Conservation (phyloP, 352 stramenopile genomes). For the Pythium aristosporum region DNA sequence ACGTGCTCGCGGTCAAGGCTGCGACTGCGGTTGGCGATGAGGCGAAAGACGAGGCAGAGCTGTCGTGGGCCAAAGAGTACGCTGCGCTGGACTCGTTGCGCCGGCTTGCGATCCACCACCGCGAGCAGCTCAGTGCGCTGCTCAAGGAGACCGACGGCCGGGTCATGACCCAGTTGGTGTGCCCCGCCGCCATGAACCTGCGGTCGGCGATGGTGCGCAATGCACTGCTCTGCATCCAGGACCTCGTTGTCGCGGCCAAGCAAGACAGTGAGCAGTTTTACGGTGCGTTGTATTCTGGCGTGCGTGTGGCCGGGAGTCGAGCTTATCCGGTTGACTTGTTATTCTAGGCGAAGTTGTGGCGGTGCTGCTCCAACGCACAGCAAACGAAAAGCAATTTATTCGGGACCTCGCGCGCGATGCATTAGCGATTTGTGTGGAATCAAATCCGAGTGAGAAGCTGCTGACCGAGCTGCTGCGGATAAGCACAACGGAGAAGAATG, state of each 20-base stretch:
- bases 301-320: not conserved
- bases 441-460: slow-evolving; percentile 13
- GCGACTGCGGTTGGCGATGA: not conserved
- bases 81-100: slow-evolving; percentile 26
- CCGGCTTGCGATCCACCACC: slow-evolving; percentile 28
- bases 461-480: slow-evolving; percentile 20
- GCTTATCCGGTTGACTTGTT: not conserved
- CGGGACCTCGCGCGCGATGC: slow-evolving; percentile 42
- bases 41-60: slow-evolving; percentile 3
- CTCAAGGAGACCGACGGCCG: slow-evolving; percentile 1
- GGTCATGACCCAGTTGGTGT: slow-evolving; percentile 39
- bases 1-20: slow-evolving; percentile 23
- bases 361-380: slow-evolving; percentile 48
- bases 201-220: slow-evolving; percentile 68
- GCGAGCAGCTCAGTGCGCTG: slow-evolving; percentile 12
- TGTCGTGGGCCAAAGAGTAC: slow-evolving; percentile 32
- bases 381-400: slow-evolving; percentile 78
- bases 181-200: slow-evolving; percentile 54
- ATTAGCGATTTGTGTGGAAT: slow-evolving; percentile 19
- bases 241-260: slow-evolving; percentile 40
- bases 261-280: slow-evolving; percentile 11
- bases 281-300: slow-evolving; percentile 9
- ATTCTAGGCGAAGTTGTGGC: slow-evolving; percentile 42
- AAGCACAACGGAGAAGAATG: slow-evolving; percentile 23
- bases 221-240: slow-evolving; percentile 63